A percentile compares a stretch with the other conserved stretches of the same genome.
Conservation (phyloP, 495 filamentous ascomycete species). For the Aspergillus ostianus region DNA sequence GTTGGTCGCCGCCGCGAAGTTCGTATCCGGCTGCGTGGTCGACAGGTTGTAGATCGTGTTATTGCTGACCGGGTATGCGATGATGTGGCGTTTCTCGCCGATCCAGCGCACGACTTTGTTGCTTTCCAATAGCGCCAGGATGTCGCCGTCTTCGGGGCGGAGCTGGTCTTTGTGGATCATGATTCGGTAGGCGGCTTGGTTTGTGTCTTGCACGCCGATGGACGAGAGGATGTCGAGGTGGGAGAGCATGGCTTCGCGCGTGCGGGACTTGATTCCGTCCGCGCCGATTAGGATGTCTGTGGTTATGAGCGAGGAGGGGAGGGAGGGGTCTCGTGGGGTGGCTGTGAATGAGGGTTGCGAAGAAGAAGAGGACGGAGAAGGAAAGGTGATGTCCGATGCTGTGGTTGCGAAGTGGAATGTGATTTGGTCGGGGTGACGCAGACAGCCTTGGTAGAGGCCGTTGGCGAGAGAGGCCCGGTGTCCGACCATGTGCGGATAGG, state of each 20-base stretch:
- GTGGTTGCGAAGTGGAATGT: slow-evolving; percentile 66
- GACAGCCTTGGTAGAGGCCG: slow-evolving; percentile 64
- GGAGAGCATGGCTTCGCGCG: slow-evolving; percentile 61
- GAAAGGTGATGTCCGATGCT: slow-evolving; percentile 52
- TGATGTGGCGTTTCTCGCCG: slow-evolving; percentile 74
- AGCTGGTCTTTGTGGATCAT: slow-evolving; percentile 71
- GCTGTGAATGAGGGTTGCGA: slow-evolving; percentile 44
- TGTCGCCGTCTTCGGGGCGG: slow-evolving; percentile 58
- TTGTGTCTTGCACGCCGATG: slow-evolving; percentile 64
- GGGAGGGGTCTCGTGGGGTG: slow-evolving; percentile 51
- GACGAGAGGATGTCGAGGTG: slow-evolving; percentile 41
- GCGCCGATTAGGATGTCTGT: slow-evolving; percentile 69
- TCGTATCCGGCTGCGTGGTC: slow-evolving; percentile 68
- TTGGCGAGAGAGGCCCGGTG: slow-evolving; percentile 71
- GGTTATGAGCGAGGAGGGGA: slow-evolving; percentile 49
- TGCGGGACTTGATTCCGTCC: slow-evolving; percentile 70
- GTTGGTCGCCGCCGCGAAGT: slow-evolving; percentile 70
- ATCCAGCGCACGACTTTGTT: slow-evolving; percentile 77
- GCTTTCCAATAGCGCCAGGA: slow-evolving; percentile 63
- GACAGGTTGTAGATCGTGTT: slow-evolving; percentile 79
- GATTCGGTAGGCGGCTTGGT: slow-evolving; percentile 82
- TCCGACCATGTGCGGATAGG: slow-evolving; percentile 76
- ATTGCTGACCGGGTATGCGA: slow-evolving; percentile 74
- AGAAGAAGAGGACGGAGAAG: slow-evolving; percentile 38
- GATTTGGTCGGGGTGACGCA: slow-evolving; percentile 56